Percentiles rank a stretch among this genome's conserved stretches.
phyloP scores from a whole-genome alignment of 208 protist species.

The Crithidia thermophila region DNA sequence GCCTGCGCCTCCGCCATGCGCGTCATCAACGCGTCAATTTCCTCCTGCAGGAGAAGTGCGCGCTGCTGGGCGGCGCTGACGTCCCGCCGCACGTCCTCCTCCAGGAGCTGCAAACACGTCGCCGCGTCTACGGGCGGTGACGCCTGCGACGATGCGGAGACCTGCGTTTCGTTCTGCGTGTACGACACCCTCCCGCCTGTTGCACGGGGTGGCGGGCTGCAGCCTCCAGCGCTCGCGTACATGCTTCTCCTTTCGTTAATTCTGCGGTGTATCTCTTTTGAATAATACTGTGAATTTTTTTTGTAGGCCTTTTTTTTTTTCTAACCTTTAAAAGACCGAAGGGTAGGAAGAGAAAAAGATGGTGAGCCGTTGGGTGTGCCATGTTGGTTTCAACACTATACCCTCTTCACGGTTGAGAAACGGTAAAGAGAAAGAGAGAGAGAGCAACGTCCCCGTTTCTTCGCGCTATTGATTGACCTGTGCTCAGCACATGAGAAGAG shows the following conservation, averaged over 20 bases:
- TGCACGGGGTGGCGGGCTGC: not conserved
- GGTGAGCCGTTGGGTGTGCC: no score
- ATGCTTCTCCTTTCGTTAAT: no score
- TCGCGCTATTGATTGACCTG: no score
- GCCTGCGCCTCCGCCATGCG: slow-evolving; percentile 8
- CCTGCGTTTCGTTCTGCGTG: slow-evolving; percentile 1
- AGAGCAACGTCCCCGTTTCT: no score
- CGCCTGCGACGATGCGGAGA: slow-evolving; percentile 4
- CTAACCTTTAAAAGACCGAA: not conserved
- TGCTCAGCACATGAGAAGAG: no score
- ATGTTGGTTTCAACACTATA: no score
- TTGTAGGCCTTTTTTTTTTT: not conserved
- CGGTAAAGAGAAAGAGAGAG: no score
- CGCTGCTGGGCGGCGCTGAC: slow-evolving; percentile 34
- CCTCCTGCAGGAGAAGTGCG: slow-evolving; percentile 16
- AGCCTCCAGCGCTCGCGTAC: not conserved
- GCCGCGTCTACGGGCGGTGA: slow-evolving; percentile 22
- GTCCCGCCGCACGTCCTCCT: slow-evolving; percentile 37
- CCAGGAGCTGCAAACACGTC: slow-evolving; percentile 24
- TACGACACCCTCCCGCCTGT: not conserved
- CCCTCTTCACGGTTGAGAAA: no score
- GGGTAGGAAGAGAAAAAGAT: no score
- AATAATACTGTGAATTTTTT: no score
- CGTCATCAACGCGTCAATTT: slow-evolving; percentile 18
- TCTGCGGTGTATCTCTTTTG: no score